Base-by-base conservation (phyloP, 345 rosid species). In the Populus tremula region DNA sequence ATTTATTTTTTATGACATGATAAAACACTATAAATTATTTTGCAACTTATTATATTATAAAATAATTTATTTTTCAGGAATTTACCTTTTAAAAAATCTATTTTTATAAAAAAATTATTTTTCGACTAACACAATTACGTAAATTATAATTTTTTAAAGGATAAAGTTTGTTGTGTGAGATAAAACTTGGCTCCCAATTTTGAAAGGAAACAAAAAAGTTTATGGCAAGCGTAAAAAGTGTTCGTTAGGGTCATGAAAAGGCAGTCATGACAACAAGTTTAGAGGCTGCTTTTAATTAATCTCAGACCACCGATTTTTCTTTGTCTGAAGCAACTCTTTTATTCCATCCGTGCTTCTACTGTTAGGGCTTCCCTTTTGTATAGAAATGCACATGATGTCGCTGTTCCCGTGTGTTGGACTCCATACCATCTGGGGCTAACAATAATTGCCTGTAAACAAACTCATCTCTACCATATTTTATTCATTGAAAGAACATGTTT, bases 401-500 rank as follows among this genome's bases (percentile, higher is more conserved):
- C 36, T 33, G 36, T 33, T 33, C 36, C 36, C 36, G 5, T 33
- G 23, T 68, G 1, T 20, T 21, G 12, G 12, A 8, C 72, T 45
- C 29, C 27, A 78, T 31, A 10, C 20, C 17, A 29, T 33, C 29
- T 50, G 18, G 23, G 8, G 8, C 31, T 33, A 2, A 9, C 31
- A 72, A 53, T 59, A 21, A 71, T 71, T 80, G 43, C 68, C 66
- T 63, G n/a, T n/a, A 54, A 75, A 71, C n/a, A 4, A 76, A 70
- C 61, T 66, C 13, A n/a, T 45, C 13, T 1, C 1, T 45, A 31
- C 20, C 18, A 23, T 63, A 63, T 69, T 20, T 10, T 25, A 35
- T 38, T 45, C 43, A 61, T 56, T 38, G 8, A 61, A 59, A 67
- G 1, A 43, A 43, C 31, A 2, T 29, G 31, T 2, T 29, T 27